Conservation (phyloP, 257 asterid species). For the Lithospermum erythrorhizon region DNA sequence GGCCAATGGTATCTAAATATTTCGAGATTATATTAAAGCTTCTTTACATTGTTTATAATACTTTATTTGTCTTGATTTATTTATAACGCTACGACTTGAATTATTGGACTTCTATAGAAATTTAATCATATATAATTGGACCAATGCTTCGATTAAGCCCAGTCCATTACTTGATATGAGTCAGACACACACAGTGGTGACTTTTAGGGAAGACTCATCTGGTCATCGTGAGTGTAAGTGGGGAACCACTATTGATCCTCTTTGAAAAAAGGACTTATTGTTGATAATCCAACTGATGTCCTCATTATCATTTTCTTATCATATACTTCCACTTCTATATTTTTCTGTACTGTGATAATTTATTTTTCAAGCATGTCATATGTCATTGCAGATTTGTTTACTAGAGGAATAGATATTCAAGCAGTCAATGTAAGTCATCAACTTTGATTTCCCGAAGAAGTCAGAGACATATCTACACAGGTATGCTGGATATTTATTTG, state of each 20-base stretch:
- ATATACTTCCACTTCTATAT: conserved; percentile 4
- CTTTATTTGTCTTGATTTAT: no score
- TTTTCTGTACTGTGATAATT: conserved; percentile 5
- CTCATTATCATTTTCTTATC: background rate
- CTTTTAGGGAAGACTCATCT: background rate
- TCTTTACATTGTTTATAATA: background rate
- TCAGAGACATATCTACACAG: conserved; percentile 82
- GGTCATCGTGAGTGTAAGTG: no score
- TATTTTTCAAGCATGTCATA: conserved; percentile 7
- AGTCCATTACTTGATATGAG: background rate
- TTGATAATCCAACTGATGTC: background rate
- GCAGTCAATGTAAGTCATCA: conserved; percentile 83
- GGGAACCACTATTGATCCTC: no score
- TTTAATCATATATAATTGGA: background rate
- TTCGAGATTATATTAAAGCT: background rate
- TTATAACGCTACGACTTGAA: background rate
- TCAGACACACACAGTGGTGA: background rate
- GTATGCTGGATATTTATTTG: conserved; percentile 22
- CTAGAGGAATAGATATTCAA: conserved; percentile 87
- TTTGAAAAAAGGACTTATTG: no score
- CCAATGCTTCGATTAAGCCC: background rate
- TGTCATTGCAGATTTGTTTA: conserved; percentile 57
- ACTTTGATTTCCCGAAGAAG: conserved; percentile 77
- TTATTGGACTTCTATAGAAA: background rate
- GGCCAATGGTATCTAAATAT: background rate